A percentile compares a stretch with the other conserved stretches of the same genome.
phyloP scores from a whole-genome alignment of 805 yeast genomes.

The Brettanomyces nanus region DNA sequence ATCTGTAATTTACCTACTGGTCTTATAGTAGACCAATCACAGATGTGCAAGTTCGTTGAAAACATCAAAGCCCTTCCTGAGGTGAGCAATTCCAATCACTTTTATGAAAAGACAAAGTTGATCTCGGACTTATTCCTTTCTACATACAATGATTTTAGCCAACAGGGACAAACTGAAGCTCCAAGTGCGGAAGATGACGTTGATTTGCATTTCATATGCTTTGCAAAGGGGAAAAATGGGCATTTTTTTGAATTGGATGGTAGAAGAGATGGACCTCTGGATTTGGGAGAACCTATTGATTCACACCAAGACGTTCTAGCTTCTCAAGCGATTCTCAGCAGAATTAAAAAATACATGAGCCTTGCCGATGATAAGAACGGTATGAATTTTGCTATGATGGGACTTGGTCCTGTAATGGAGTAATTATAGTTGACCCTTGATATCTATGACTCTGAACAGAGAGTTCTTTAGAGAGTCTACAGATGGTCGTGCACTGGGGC shows the following conservation, averaged over 20 bases:
- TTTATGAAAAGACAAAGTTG: constrained; percentile 20
- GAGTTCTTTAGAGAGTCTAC: constrained; percentile 20
- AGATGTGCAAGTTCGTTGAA: constrained; percentile 15
- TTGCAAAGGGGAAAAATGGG: constrained; percentile 45
- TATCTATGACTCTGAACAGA: constrained; percentile 59
- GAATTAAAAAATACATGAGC: constrained; percentile 61
- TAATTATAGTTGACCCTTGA: constrained; percentile 74
- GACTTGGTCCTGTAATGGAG: constrained; percentile 52
- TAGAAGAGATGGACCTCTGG: constrained; percentile 67
- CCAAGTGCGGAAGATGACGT: constrained; percentile 49
- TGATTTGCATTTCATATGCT: constrained; percentile 72
- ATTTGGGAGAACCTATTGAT: constrained; percentile 35
- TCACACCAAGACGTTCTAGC: constrained; percentile 43
- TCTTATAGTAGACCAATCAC: constrained; percentile 32
- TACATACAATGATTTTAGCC: constrained; percentile 36
- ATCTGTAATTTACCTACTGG: constrained; percentile 39
- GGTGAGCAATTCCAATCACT: constrained; percentile 14
- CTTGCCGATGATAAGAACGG: constrained; percentile 51
- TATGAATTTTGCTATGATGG: constrained; percentile 68
- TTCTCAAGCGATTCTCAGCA: constrained; percentile 39
- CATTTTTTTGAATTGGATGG: constrained; percentile 85
- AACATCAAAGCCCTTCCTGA: constrained; percentile 5
- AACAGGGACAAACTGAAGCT: constrained; percentile 58
- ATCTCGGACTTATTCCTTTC: constrained; percentile 18
- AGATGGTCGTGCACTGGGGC: constrained; percentile 15